A percentile compares a stretch with the other conserved stretches of the same genome.
These are phyloP conservation scores for Pleurotus tuber-regium DNA, from an alignment of 768 basidiomycete genomes.

Conservation along the genomic window DNA sequence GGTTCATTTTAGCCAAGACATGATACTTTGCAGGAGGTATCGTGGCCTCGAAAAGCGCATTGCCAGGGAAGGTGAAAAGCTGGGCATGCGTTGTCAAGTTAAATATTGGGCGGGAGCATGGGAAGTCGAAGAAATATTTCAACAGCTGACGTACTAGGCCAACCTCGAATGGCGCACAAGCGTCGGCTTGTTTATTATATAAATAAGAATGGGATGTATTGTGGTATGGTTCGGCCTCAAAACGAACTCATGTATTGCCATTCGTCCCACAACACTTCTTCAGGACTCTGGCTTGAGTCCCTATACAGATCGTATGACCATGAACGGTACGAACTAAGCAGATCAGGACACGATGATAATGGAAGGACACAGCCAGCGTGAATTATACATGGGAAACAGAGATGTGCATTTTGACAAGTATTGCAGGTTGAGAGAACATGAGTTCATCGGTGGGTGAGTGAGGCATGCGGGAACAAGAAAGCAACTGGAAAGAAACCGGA, in stretches of 20 bases:
- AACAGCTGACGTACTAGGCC: conserved; percentile 27
- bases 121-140: conserved; percentile 90
- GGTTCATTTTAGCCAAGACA: conserved; percentile 61
- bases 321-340: too few relatives aligned
- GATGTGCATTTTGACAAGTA: conserved; percentile 4
- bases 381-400: conserved; percentile 8
- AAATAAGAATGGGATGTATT: too few relatives aligned
- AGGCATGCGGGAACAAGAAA: conserved; percentile 2
- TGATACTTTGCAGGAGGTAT: conserved; percentile 74
- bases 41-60: conserved; percentile 83
- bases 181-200: too few relatives aligned
- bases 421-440: conserved; percentile 3
- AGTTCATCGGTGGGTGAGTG: not conserved
- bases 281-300: not conserved
- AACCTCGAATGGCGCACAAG: too few relatives aligned
- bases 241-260: too few relatives aligned
- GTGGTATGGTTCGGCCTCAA: too few relatives aligned
- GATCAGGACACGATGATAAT: too few relatives aligned
- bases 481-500: conserved; percentile 1
- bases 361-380: conserved; percentile 2
- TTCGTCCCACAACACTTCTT: not conserved
- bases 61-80: conserved; percentile 57
- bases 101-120: conserved; percentile 92
- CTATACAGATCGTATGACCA: not conserved
- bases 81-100: conserved; percentile 69